Conservation (phyloP, 805 yeast genomes). For the Starmerella vaccinii region DNA sequence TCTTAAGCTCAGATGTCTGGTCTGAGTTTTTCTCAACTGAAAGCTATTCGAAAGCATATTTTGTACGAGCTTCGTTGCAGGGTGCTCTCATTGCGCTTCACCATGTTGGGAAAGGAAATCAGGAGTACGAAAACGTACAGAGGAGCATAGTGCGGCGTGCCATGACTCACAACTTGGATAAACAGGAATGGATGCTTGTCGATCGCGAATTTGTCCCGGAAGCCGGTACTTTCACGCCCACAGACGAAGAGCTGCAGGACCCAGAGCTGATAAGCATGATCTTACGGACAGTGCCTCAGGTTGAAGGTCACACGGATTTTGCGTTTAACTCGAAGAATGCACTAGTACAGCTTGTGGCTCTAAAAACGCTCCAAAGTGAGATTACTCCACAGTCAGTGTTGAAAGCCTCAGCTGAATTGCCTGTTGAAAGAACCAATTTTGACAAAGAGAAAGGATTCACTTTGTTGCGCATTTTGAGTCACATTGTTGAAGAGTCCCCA, state of each 20-base stretch:
- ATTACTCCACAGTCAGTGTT: background rate
- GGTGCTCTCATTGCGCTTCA: slow-evolving; percentile 22
- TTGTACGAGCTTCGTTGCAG: slow-evolving; percentile 6
- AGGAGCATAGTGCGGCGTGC: slow-evolving; percentile 13
- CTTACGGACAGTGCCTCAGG: background rate
- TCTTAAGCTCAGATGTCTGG: slow-evolving; percentile 1
- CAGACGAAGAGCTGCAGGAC: background rate
- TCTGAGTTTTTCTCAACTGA: background rate
- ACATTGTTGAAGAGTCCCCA: background rate
- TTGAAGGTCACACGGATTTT: background rate
- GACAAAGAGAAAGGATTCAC: background rate
- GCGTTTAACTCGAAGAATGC: background rate
- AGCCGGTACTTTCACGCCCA: background rate
- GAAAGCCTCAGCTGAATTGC: background rate
- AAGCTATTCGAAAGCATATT: slow-evolving; percentile 4
- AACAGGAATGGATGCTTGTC: slow-evolving; percentile 12
- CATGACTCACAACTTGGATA: background rate
- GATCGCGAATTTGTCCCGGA: slow-evolving; percentile 11
- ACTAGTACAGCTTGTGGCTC: background rate
- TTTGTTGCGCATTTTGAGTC: background rate
- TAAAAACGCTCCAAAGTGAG: background rate
- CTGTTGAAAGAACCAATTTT: slow-evolving; percentile 1
- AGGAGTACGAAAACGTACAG: slow-evolving; percentile 20
- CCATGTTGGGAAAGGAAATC: background rate
- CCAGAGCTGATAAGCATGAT: background rate